Conservation (phyloP, 768 basidiomycete species). For the Saitozyma sp. region DNA sequence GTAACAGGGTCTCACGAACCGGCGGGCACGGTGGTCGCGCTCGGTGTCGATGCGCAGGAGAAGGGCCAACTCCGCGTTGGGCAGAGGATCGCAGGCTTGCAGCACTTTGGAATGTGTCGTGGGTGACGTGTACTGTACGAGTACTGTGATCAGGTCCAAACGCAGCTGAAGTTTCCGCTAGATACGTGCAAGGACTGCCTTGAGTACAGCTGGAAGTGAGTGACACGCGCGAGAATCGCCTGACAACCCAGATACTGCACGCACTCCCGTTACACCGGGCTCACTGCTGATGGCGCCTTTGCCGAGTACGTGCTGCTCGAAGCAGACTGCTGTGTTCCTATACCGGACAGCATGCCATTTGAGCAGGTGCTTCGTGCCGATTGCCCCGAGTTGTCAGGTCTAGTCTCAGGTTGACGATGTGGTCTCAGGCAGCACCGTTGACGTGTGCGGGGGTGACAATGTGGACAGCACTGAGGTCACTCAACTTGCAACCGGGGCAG, state of each 20-base stretch:
- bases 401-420: background rate
- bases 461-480: background rate
- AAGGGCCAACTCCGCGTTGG: background rate
- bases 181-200: background rate
- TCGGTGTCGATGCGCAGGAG: too few relatives aligned
- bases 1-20: constrained; percentile 26
- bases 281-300: constrained; percentile 7
- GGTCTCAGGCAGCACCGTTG: constrained; percentile 23
- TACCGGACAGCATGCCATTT: constrained; percentile 7
- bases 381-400: background rate
- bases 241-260: constrained; percentile 1
- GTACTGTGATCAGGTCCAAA: background rate
- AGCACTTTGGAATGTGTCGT: background rate
- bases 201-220: background rate
- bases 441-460: constrained; percentile 30
- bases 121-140: constrained; percentile 7
- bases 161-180: background rate
- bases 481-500: too few relatives aligned
- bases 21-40: constrained; percentile 20
- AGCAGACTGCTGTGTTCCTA: background rate
- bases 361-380: constrained; percentile 2
- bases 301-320: constrained; percentile 10
- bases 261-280: constrained; percentile 1
- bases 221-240: too few relatives aligned
- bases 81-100: constrained; percentile 1